Conservation (phyloP, 1,284 basidiomycete genomes). For the Ceratobasidium sp. region DNA sequence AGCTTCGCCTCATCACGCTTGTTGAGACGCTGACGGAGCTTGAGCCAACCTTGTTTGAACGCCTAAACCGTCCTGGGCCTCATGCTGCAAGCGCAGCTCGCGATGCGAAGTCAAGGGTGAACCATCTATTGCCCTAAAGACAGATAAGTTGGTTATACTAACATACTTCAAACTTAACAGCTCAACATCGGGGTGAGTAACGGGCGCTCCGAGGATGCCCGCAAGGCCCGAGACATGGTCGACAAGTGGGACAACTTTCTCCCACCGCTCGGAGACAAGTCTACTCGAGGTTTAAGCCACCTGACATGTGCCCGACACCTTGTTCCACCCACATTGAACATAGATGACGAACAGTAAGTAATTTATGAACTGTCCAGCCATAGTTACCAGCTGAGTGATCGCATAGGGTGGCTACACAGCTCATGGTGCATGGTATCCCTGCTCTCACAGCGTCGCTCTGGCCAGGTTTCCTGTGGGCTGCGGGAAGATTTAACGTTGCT, state of each 20-base stretch:
- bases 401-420: too few species aligned
- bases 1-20: neutral
- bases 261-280: neutral
- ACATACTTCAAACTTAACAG: neutral
- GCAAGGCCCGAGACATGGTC: neutral
- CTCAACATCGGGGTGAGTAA: neutral
- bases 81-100: neutral
- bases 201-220: neutral
- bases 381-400: too few species aligned
- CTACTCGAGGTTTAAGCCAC: neutral
- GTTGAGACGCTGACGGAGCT: neutral
- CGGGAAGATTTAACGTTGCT: too few species aligned
- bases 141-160: neutral
- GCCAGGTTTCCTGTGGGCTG: too few species aligned
- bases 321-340: too few species aligned
- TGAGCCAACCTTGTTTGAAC: constrained; percentile 5
- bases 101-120: neutral
- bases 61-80: neutral
- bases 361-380: too few species aligned
- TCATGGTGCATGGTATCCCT: too few species aligned
- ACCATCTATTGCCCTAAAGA: neutral
- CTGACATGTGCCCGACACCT: neutral
- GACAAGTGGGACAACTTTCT: neutral
- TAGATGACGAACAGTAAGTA: too few species aligned
- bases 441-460: too few species aligned